phyloP scores from a whole-genome alignment of 2,329 filamentous ascomycete species.

The Dactylellina leptospora region DNA sequence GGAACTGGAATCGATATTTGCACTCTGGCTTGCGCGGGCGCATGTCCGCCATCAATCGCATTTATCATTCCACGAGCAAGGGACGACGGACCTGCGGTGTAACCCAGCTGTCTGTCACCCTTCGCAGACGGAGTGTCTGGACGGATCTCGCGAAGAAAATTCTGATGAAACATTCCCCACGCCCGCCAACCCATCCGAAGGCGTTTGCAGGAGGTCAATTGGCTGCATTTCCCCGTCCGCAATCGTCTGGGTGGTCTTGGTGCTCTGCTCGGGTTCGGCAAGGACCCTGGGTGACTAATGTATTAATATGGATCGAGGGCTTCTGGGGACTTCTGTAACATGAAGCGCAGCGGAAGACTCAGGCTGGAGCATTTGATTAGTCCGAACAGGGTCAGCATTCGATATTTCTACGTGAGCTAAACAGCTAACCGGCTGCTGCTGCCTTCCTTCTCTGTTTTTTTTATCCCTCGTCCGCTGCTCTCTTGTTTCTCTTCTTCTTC shows the following conservation, averaged over 20 bases:
- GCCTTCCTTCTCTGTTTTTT: constrained; percentile 15
- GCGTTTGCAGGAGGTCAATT: constrained; percentile 29
- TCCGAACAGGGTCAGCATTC: constrained; percentile 11
- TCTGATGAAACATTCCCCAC: constrained; percentile 44
- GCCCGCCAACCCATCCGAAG: constrained; percentile 22
- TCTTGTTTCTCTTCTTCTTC: constrained; percentile 17
- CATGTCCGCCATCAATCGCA: too few species aligned
- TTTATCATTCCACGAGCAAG: not conserved
- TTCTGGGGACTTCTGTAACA: constrained; percentile 31
- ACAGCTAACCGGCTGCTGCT: constrained; percentile 17
- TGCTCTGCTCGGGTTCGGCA: not conserved
- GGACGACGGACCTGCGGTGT: constrained; percentile 12
- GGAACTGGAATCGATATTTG: constrained; percentile 21
- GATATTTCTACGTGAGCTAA: constrained; percentile 1
- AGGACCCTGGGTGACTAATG: not conserved
- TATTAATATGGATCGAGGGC: not conserved
- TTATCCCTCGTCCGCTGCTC: constrained; percentile 30
- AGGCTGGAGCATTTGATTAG: constrained; percentile 36
- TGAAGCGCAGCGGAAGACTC: constrained; percentile 18
- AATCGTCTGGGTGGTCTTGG: not conserved
- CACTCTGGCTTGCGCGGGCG: too few species aligned
- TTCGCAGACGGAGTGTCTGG: not conserved
- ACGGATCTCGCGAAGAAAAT: too few species aligned
- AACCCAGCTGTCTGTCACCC: too few species aligned
- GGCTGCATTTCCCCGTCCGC: not conserved